Evolutionary conservation across 352 stramenopile species (phyloP).

Genomic region (Ophiocytium majus): DNA sequence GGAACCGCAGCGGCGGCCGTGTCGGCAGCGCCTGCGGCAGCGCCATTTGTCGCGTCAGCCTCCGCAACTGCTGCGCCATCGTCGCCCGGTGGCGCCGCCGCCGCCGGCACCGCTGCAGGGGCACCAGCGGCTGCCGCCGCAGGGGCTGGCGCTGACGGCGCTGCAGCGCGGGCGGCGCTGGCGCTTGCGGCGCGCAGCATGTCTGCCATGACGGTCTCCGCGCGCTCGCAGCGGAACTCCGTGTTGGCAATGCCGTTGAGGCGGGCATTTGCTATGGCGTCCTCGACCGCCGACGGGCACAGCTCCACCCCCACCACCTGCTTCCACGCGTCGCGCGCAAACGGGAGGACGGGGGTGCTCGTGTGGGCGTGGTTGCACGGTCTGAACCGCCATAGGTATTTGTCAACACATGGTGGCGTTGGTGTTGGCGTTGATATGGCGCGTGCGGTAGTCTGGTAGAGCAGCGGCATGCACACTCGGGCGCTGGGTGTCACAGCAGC

Average conservation of each 20-base stretch:
- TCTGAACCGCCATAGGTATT: no score
- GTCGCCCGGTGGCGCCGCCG: no score
- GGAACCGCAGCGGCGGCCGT: no score
- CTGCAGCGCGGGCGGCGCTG: background rate
- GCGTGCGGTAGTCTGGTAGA: background rate
- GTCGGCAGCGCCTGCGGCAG: no score
- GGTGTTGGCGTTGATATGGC: background rate
- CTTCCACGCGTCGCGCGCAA: constrained; percentile 60
- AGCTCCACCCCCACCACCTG: constrained; percentile 75
- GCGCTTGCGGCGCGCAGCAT: constrained; percentile 39
- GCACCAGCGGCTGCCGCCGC: no score
- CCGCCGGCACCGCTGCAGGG: no score
- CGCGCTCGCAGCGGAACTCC: constrained; percentile 75
- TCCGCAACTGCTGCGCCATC: no score
- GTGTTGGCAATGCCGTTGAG: constrained; percentile 78
- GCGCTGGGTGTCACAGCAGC: no score
- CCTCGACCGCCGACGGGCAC: constrained; percentile 79
- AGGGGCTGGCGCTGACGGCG: constrained; percentile 9
- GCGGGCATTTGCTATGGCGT: constrained; percentile 76
- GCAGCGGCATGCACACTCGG: no score
- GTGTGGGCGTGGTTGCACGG: no score
- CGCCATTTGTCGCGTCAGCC: no score
- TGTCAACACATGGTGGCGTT: background rate
- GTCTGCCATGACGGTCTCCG: constrained; percentile 76
- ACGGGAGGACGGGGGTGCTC: constrained; percentile 10